A percentile compares a stretch with the other conserved stretches of the same genome.
phyloP scores from a whole-genome alignment of 768 basidiomycete species.

The Russula lepida region DNA sequence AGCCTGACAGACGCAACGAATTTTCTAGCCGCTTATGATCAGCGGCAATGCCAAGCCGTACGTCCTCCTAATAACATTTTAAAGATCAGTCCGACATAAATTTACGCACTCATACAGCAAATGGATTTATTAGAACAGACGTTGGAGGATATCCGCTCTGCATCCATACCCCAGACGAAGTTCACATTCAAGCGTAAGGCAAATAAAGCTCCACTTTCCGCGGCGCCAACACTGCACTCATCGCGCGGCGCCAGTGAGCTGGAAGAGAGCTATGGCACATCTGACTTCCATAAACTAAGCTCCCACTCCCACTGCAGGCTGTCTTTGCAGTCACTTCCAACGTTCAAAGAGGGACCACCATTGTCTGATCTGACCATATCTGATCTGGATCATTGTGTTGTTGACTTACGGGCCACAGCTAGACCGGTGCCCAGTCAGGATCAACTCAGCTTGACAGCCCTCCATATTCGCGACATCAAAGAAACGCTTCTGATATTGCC shows the following conservation, averaged over 20 bases:
- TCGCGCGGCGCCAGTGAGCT: not conserved
- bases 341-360: slow-evolving; percentile 25
- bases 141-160: slow-evolving; percentile 42
- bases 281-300: slow-evolving; percentile 36
- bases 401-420: slow-evolving; percentile 41
- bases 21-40: slow-evolving; percentile 64
- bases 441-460: slow-evolving; percentile 37
- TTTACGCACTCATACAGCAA: slow-evolving; percentile 39
- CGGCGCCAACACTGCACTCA: not conserved
- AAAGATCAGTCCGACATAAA: not conserved
- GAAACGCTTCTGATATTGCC: slow-evolving; percentile 62
- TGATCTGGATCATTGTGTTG: slow-evolving; percentile 59
- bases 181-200: slow-evolving; percentile 59
- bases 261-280: slow-evolving; percentile 10
- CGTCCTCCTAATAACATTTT: slow-evolving; percentile 24
- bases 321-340: slow-evolving; percentile 33
- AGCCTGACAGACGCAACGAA: slow-evolving; percentile 54
- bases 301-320: slow-evolving; percentile 41
- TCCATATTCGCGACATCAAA: slow-evolving; percentile 56
- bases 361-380: slow-evolving; percentile 53
- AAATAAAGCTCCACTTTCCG: slow-evolving; percentile 18
- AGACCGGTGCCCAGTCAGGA: not conserved
- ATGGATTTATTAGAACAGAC: slow-evolving; percentile 51
- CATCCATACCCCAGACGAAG: slow-evolving; percentile 43
- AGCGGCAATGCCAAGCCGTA: slow-evolving; percentile 62